phyloP scores from a whole-genome alignment of 2,329 filamentous ascomycete species.

The Thielaviopsis ethacetica region DNA sequence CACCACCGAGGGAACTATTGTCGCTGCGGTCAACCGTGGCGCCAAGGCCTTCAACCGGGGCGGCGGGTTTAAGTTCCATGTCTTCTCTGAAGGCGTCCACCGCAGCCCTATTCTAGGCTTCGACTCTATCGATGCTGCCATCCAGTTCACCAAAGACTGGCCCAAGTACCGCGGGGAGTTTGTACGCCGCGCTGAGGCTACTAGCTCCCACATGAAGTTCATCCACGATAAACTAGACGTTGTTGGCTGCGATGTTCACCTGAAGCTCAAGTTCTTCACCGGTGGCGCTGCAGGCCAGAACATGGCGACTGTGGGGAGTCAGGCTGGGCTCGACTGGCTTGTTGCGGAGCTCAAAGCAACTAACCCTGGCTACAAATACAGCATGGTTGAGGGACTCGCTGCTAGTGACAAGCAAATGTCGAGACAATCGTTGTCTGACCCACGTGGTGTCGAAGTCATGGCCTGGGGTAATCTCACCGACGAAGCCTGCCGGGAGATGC shows the following conservation, averaged over 20 bases:
- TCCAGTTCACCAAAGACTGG: conserved; percentile 2
- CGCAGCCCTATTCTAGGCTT: neutral
- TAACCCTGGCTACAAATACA: neutral
- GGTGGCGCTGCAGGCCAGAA: conserved; percentile 5
- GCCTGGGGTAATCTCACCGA: conserved; percentile 4
- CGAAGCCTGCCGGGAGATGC: neutral
- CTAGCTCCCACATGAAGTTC: conserved; percentile 1
- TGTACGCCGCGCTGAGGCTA: neutral
- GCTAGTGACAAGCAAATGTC: neutral
- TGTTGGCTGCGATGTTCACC: neutral
- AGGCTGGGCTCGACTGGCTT: neutral
- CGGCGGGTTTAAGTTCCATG: neutral
- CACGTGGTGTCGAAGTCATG: conserved; percentile 1
- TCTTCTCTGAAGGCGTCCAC: neutral
- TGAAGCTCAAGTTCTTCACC: neutral
- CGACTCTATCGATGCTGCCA: neutral
- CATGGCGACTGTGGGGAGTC: neutral
- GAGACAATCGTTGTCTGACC: neutral
- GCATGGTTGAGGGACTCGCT: neutral
- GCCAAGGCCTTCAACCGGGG: conserved; percentile 3
- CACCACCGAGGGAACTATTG: conserved; percentile 2
- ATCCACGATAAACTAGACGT: neutral
- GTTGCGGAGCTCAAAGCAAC: neutral
- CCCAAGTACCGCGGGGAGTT: neutral
- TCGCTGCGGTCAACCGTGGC: neutral